Evolutionary conservation across 305 asterid species (phyloP).

Genomic region (Solanum hybrid): DNA sequence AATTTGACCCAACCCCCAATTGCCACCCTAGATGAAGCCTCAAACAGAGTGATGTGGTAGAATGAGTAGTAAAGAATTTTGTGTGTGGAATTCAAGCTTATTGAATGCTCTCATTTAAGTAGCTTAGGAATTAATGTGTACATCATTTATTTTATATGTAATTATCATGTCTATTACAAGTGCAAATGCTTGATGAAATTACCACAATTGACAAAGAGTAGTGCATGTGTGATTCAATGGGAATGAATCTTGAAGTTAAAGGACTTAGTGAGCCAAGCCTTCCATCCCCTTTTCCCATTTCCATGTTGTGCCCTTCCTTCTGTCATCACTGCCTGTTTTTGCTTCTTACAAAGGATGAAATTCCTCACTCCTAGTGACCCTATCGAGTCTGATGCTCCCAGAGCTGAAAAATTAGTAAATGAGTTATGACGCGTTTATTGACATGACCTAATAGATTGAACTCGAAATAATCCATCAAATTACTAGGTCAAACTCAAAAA

Average conservation of each 20-base stretch:
- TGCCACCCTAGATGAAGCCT: background rate
- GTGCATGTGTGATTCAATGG: background rate
- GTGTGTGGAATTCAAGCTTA: background rate
- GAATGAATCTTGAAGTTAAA: constrained; percentile 17
- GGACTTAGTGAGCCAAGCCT: constrained; percentile 33
- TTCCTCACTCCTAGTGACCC: constrained; percentile 31
- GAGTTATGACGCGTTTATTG: background rate
- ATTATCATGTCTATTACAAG: background rate
- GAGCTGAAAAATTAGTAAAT: constrained; percentile 16
- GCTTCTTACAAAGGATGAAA: constrained; percentile 32
- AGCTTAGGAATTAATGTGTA: background rate
- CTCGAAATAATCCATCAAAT: background rate
- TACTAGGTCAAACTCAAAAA: background rate
- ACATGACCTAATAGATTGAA: background rate
- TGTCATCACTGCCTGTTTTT: constrained; percentile 6
- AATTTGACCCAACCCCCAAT: background rate
- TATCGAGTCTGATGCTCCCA: constrained; percentile 19
- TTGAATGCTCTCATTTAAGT: background rate
- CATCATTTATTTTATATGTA: background rate
- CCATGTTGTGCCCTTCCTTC: constrained; percentile 9
- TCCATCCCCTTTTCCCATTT: constrained; percentile 17
- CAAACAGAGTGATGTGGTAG: background rate
- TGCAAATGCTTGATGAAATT: background rate
- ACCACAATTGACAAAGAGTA: background rate
- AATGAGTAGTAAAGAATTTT: background rate